Evolutionary conservation across 306 rosid species (phyloP).

Genomic region (Sicyos edulis): DNA sequence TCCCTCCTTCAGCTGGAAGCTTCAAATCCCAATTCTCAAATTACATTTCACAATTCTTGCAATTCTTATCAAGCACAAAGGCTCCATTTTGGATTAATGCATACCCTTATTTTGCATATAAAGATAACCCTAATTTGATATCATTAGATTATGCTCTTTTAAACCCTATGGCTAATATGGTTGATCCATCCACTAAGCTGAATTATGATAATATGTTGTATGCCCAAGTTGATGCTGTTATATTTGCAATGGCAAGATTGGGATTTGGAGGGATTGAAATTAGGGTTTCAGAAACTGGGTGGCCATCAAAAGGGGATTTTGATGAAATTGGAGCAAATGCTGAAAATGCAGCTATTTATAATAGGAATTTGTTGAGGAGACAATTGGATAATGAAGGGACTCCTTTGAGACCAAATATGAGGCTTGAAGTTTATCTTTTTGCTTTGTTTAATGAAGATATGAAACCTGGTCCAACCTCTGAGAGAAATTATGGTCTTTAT

Average conservation of each 20-base stretch:
- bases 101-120: constrained; percentile 83
- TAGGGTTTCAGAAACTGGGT: constrained; percentile 84
- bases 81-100: constrained; percentile 98
- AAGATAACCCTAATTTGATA: constrained; percentile 48
- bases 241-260: constrained; percentile 69
- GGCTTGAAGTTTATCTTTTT: constrained; percentile 74
- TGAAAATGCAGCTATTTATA: constrained; percentile 75
- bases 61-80: constrained; percentile 57
- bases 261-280: constrained; percentile 73
- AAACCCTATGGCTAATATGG: constrained; percentile 63
- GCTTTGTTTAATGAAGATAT: constrained; percentile 88
- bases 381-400: constrained; percentile 83
- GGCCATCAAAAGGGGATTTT: constrained; percentile 86
- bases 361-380: constrained; percentile 64
- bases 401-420: constrained; percentile 69
- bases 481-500: constrained; percentile 82
- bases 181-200: constrained; percentile 64
- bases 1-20: constrained; percentile 88
- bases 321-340: constrained; percentile 69
- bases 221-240: constrained; percentile 88
- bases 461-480: constrained; percentile 96
- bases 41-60: constrained; percentile 61
- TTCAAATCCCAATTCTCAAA: constrained; percentile 54
- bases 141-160: constrained; percentile 68
- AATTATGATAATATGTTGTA: constrained; percentile 89